A percentile compares a stretch with the other conserved stretches of the same genome.
These are phyloP conservation scores for Rosa chinensis DNA, from an alignment of 306 rosid genomes.

Conservation along the genomic window DNA sequence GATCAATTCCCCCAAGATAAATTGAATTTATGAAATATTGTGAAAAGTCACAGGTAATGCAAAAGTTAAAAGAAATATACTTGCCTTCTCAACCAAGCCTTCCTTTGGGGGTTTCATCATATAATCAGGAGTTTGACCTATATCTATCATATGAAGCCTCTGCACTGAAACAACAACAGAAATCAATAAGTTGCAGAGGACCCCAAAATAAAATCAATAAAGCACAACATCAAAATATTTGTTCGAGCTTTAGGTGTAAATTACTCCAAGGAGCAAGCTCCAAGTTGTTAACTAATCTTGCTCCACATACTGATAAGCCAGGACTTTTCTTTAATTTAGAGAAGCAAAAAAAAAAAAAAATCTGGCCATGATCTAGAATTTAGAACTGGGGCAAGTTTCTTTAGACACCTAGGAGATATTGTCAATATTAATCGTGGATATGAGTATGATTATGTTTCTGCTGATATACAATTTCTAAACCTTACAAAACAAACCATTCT, in stretches of 20 bases:
- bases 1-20: not conserved
- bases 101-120: conserved; percentile 70
- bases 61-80: conserved; percentile 3
- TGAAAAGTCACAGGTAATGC: conserved; percentile 2
- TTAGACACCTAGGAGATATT: not conserved
- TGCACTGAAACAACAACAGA: conserved; percentile 40
- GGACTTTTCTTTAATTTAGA: not conserved
- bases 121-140: conserved; percentile 47
- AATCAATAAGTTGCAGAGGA: conserved; percentile 9
- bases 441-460: not conserved
- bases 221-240: not conserved
- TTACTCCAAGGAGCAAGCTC: no score
- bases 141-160: conserved; percentile 34
- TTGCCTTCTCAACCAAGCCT: conserved; percentile 69
- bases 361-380: not conserved
- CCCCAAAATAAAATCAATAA: not conserved
- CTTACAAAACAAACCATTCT: not conserved
- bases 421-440: not conserved
- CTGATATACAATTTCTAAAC: not conserved
- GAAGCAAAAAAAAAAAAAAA: not conserved
- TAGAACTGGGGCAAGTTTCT: not conserved
- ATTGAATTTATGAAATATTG: not conserved
- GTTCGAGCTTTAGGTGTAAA: not conserved
- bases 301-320: not conserved
- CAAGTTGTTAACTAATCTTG: conserved; percentile 11